Evolutionary conservation across 257 asterid genomes (phyloP).

Genomic region (Solanum tarapatanum): DNA sequence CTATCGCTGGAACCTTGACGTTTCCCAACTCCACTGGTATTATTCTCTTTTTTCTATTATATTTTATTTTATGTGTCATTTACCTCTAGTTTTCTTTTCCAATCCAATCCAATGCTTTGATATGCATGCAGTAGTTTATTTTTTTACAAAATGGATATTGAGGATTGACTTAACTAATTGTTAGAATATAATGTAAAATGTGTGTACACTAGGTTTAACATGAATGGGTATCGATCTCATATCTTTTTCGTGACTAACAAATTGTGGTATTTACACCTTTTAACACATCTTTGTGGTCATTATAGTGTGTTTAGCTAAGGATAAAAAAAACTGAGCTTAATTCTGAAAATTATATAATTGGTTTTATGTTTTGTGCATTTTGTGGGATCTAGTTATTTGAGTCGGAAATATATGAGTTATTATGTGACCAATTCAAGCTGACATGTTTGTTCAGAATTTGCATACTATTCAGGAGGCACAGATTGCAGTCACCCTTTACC

Average conservation of each 20-base stretch:
- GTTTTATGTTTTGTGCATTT: background rate
- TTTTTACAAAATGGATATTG: background rate
- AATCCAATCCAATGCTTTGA: background rate
- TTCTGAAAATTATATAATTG: background rate
- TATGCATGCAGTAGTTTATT: background rate
- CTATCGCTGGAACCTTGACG: background rate
- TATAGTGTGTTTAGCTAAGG: background rate
- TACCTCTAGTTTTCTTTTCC: background rate
- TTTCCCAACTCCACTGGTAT: background rate
- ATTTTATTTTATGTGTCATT: background rate
- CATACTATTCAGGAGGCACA: slow-evolving; percentile 7
- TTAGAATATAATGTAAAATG: background rate
- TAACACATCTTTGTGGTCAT: background rate
- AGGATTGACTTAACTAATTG: background rate
- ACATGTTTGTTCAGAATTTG: background rate
- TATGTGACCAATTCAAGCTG: background rate
- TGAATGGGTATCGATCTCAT: background rate
- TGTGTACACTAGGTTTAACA: background rate
- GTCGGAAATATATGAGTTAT: background rate
- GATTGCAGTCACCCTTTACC: slow-evolving; percentile 29
- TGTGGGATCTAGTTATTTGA: background rate
- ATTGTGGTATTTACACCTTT: background rate
- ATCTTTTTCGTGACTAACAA: background rate
- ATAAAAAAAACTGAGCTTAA: background rate
- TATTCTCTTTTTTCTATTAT: background rate